These are phyloP conservation scores for Cornus kousa DNA, from an alignment of 148 eudicot species.

Conservation along the genomic window DNA sequence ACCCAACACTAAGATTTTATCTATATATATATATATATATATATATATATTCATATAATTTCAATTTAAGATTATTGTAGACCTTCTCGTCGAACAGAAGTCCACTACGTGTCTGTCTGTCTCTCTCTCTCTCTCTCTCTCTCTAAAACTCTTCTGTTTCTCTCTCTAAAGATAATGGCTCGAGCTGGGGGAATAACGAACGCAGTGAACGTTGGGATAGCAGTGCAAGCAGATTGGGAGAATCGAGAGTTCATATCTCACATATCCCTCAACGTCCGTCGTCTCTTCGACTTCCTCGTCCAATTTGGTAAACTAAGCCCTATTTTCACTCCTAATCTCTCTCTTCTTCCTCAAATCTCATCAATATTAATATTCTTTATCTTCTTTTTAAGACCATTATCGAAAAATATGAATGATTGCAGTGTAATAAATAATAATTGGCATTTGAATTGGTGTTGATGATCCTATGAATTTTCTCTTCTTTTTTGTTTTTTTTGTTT, in stretches of 20 bases:
- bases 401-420: background rate
- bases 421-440: too few species aligned
- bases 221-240: constrained; percentile 99
- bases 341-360: background rate
- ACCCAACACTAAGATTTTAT: too few species aligned
- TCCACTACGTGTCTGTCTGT: too few species aligned
- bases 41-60: too few species aligned
- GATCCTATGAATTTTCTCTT: too few species aligned
- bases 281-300: constrained; percentile 91
- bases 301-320: constrained; percentile 63
- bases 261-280: constrained; percentile 89
- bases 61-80: too few species aligned
- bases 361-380: too few species aligned
- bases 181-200: constrained; percentile 94
- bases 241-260: constrained; percentile 96
- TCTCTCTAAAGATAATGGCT: constrained; percentile 45
- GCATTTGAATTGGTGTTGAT: too few species aligned
- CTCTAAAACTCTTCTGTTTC: too few species aligned
- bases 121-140: background rate
- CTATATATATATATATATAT: too few species aligned
- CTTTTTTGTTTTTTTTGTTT: too few species aligned
- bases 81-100: too few species aligned
- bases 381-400: background rate
- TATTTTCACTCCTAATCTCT: background rate
- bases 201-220: constrained; percentile 95